Evolutionary conservation across 2,329 filamentous ascomycete species (phyloP).

Genomic region (Furcasterigmium furcatum): DNA sequence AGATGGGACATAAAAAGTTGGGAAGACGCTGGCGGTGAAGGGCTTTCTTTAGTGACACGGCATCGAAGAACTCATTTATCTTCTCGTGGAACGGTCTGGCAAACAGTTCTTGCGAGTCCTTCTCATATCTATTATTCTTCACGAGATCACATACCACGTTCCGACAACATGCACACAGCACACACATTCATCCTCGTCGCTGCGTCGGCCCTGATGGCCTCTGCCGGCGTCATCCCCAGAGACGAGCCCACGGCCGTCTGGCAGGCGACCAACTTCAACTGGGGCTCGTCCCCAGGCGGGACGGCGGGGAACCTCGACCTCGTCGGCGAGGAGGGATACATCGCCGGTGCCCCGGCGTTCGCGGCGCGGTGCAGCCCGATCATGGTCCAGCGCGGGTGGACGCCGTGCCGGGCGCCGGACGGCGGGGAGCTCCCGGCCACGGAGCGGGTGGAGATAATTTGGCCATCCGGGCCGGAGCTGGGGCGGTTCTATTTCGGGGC

Average conservation of each 20-base stretch:
- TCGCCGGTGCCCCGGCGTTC: not conserved
- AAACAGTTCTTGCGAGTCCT: no score
- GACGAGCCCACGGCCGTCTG: not conserved
- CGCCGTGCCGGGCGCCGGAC: not conserved
- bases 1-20: no score
- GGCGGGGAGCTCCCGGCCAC: not conserved
- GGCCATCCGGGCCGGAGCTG: not conserved
- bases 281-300: not conserved
- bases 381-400: not conserved
- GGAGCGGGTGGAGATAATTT: not conserved
- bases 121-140: no score
- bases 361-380: not conserved
- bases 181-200: conserved; percentile 20
- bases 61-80: no score
- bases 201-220: conserved; percentile 15
- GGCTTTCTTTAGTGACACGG: no score
- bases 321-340: not conserved
- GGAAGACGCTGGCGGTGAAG: no score
- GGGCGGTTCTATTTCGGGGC: not conserved
- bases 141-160: no score
- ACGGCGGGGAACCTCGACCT: not conserved
- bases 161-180: conserved; percentile 4
- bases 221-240: no score
- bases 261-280: not conserved
- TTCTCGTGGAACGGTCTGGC: no score